Base-by-base conservation (phyloP, 352 stramenopile genomes). In the Globisporangium uncinulatum region DNA sequence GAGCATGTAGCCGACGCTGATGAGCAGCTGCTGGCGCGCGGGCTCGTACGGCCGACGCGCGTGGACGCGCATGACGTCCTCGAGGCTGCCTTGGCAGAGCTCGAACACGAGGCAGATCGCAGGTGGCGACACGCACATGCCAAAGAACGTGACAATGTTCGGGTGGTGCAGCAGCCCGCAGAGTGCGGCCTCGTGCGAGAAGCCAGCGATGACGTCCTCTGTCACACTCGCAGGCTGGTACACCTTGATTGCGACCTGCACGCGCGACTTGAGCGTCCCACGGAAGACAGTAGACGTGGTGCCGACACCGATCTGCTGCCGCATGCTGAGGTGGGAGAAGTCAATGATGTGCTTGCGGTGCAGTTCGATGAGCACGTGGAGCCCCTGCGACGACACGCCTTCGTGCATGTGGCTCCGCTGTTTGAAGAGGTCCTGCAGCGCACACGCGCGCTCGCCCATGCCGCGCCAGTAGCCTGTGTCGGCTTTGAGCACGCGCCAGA, bases 51-150 rank as follows among this genome's bases (percentile, higher is more conserved):
- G 45, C 32, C 21, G 69, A 52, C 17, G 62, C 63, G 63, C 53
- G 47, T 49, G 47, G 44, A 50, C 49, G 54, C 56, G 42, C 59
- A 46, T 39, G n/a, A 82, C 52, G 20, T 83, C 74, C 29, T 81
- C 73, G 15, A 91, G 59, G 45, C 62, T 86, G 9, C 68, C 70
- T 10, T 75, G 54, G 44, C 80, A 91, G 20, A 87, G 69, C 54
- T 90, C 79, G 10, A 73, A 84, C 13, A 85, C 71, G 31, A 87
- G 61, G 32, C 72, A 82, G 60, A 87, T 82, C 1, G 73, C 83
- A 1, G 77, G 77, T 4, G 77, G 77, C 31, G 63, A 83, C 6
- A 85, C 70, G 49, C 77, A 86, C 64, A 87, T 73, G 0, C 77
- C 74, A 51, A 79, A 71, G 60, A 87, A 87, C 34, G 51, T 62